Percentiles rank a stretch among this genome's conserved stretches.
Conservation (phyloP, 176 grass and related monocot genomes). For the Bromus sterilis region DNA sequence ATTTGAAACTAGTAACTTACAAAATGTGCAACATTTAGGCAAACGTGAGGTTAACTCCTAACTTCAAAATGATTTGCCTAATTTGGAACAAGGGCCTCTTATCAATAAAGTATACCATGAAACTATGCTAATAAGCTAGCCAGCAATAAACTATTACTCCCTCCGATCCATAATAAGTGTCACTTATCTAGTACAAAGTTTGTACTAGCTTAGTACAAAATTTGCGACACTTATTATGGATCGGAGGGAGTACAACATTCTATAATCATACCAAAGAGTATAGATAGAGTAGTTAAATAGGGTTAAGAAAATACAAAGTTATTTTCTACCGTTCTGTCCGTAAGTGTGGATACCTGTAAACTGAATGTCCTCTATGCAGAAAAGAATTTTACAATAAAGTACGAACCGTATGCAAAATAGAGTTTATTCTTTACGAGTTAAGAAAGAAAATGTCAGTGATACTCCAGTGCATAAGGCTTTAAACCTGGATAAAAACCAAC, state of each 20-base stretch:
- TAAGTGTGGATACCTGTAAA: neutral
- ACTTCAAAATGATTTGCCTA: neutral
- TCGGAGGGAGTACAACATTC: too few relatives aligned
- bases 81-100: neutral
- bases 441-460: neutral
- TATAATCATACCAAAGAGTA: neutral
- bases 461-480: neutral
- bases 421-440: neutral
- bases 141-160: neutral
- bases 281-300: slow-evolving; percentile 5
- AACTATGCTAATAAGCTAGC: neutral
- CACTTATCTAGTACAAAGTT: too few relatives aligned
- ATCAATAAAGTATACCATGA: neutral
- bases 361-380: neutral
- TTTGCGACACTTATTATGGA: too few relatives aligned
- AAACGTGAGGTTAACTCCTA: slow-evolving; percentile 10
- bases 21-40: neutral
- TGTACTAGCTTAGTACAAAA: too few relatives aligned
- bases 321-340: neutral
- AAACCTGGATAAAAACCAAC: slow-evolving; percentile 4
- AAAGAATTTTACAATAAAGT: too few relatives aligned
- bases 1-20: neutral
- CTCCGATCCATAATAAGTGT: too few relatives aligned
- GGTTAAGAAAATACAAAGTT: neutral
- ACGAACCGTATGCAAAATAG: neutral